Evolutionary conservation across 2,329 filamentous ascomycete genomes (phyloP), one percentile per base, ranked within the genome.

Genomic region (Cercospora sp.): DNA sequence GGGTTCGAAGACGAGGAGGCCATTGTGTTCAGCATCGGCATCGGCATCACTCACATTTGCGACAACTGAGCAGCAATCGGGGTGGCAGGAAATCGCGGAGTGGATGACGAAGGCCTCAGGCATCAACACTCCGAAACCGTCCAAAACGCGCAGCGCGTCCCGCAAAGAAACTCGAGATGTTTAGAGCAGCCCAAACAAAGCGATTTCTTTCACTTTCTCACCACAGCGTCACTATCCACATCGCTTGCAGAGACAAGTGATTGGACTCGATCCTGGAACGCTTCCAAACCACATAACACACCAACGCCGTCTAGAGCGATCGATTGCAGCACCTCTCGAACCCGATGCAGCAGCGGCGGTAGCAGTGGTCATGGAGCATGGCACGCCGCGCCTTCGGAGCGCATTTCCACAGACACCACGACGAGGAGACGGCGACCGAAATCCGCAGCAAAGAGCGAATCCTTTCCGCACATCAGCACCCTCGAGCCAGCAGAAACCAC

Each of bases 351-450:
- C 48, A 36, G 48, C 48, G 45, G 62, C 31, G 33, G 62, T 57
- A 20, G 61, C 26, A 31, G 51, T 45, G 33, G 55, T 59, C 55
- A 64, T 64, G 62, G 62, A 64, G 53, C 51, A 53, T 31, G 87
- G 85, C 80, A 95, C 91, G 83, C 92, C 90, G 81, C 90, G 89
- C 83, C 85, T 93, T 83, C 88, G 90, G 83, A 93, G 91, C 85
- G 91, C 90, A 77, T 95, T 90, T 78, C 92, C 92, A 79, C 84
- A 88, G 77, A 94, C 91, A 20, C 67, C 67, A n/a, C 67, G 60
- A 33, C 64, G 59, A 60, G 23, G 58, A 63, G 60, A 33, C 61
- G 58, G 42, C 18, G 62, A 59, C n/a, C 60, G 62, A 60, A 31
- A 20, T 16, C 42, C 64, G 61, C 55, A 62, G 60, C 53, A 65